Evolutionary conservation across 257 asterid genomes (phyloP).

Genomic region (Prunella vulgaris): DNA sequence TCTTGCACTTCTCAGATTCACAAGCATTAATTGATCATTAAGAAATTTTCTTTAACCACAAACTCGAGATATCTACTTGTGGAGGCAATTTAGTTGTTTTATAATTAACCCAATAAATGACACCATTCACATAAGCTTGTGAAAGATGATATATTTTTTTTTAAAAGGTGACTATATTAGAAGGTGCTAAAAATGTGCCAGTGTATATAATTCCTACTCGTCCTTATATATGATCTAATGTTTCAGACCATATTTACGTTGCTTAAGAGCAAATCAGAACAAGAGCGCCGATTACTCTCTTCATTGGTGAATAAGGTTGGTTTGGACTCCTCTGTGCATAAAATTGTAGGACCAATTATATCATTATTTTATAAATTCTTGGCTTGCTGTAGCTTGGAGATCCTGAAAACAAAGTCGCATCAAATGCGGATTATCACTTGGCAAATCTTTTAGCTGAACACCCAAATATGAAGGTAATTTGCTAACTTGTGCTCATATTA

Average conservation of each 20-base stretch:
- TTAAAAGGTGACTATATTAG: background rate
- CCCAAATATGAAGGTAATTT: slow-evolving; percentile 96
- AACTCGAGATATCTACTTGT: background rate
- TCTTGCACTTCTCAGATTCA: background rate
- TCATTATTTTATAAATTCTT: slow-evolving; percentile 18
- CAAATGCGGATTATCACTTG: slow-evolving; percentile 93
- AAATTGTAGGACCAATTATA: background rate
- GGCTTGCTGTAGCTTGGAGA: slow-evolving; percentile 74
- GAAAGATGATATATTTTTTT: no score
- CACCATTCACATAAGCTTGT: background rate
- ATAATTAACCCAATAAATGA: background rate
- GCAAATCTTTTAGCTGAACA: slow-evolving; percentile 82
- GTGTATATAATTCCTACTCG: slow-evolving; percentile 4
- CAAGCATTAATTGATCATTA: background rate
- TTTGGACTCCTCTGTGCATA: slow-evolving; percentile 1
- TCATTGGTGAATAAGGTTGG: slow-evolving; percentile 85
- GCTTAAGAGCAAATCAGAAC: slow-evolving; percentile 92
- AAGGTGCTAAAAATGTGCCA: background rate
- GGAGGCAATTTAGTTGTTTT: background rate
- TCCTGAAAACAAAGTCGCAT: slow-evolving; percentile 93
- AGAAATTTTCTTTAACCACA: background rate
- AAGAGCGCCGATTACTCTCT: slow-evolving; percentile 81
- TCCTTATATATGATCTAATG: slow-evolving; percentile 21
- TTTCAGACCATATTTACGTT: slow-evolving; percentile 61
- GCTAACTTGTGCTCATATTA: background rate